phyloP scores from a whole-genome alignment of 768 basidiomycete species.

The Mycena venus region DNA sequence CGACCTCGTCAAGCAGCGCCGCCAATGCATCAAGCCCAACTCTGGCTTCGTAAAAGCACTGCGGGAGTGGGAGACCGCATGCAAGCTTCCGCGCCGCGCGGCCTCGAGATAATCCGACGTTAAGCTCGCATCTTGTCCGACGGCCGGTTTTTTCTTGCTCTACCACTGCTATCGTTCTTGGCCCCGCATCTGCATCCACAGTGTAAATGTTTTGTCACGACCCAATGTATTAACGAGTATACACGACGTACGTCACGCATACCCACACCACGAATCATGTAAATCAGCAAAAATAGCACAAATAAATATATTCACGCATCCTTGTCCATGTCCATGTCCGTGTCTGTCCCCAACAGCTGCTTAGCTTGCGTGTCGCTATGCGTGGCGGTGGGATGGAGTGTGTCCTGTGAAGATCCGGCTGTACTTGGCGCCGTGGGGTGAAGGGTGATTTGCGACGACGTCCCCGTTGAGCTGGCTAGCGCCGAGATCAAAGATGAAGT shows the following conservation, averaged over 20 bases:
- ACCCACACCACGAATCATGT: neutral
- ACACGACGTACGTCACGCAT: neutral
- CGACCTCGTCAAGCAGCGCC: constrained; percentile 58
- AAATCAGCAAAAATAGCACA: neutral
- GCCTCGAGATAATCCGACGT: neutral
- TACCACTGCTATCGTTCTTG: neutral
- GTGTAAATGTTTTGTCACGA: neutral
- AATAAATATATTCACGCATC: neutral
- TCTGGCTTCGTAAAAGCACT: constrained; percentile 59
- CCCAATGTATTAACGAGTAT: neutral
- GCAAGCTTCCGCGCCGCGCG: neutral
- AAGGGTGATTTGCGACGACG: neutral
- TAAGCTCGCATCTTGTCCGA: neutral
- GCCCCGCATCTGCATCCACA: neutral
- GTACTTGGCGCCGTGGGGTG: neutral
- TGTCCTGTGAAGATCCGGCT: neutral
- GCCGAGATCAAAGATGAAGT: neutral
- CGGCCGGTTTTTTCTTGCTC: neutral
- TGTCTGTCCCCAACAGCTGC: neutral
- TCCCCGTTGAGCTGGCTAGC: neutral
- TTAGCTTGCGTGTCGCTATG: neutral
- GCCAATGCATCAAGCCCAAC: constrained; percentile 66
- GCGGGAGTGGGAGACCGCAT: constrained; percentile 49
- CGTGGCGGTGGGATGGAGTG: neutral
- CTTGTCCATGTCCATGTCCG: neutral